phyloP scores from a whole-genome alignment of 768 basidiomycete genomes.

The Amanita pseudoporphyria region DNA sequence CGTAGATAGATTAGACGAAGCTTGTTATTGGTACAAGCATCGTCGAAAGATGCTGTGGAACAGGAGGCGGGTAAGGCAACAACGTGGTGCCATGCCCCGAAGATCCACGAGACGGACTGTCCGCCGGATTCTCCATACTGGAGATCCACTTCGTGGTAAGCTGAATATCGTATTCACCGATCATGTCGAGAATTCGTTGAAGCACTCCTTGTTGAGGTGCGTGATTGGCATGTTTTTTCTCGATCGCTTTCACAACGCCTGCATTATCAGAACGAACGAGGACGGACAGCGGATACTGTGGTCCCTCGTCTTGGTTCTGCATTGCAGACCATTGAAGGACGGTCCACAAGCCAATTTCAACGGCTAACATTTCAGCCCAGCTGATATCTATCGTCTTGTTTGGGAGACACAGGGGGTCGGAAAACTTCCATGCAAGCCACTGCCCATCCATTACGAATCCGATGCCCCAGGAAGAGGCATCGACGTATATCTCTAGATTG shows the following conservation, averaged over 20 bases:
- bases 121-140: slow-evolving; percentile 5
- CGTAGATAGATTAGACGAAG: neutral
- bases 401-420: neutral
- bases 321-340: slow-evolving; percentile 11
- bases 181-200: slow-evolving; percentile 3
- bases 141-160: slow-evolving; percentile 5
- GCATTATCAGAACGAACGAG: slow-evolving; percentile 3
- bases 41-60: neutral
- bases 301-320: neutral
- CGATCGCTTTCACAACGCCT: slow-evolving; percentile 1
- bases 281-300: neutral
- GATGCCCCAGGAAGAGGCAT: slow-evolving; percentile 3
- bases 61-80: neutral
- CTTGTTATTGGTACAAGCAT: neutral
- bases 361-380: slow-evolving; percentile 34
- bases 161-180: slow-evolving; percentile 3
- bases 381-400: slow-evolving; percentile 18
- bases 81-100: neutral
- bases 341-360: slow-evolving; percentile 25
- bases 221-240: neutral
- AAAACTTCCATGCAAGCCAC: slow-evolving; percentile 2
- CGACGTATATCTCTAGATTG: slow-evolving; percentile 1
- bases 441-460: slow-evolving; percentile 5
- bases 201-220: slow-evolving; percentile 1
- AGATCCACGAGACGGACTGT: slow-evolving; percentile 3